Evolutionary conservation across 371 early-diverging fungal genomes (phyloP), one percentile per base, ranked within the genome.

Genomic region (Amoeboaphelidium protococcarum): DNA sequence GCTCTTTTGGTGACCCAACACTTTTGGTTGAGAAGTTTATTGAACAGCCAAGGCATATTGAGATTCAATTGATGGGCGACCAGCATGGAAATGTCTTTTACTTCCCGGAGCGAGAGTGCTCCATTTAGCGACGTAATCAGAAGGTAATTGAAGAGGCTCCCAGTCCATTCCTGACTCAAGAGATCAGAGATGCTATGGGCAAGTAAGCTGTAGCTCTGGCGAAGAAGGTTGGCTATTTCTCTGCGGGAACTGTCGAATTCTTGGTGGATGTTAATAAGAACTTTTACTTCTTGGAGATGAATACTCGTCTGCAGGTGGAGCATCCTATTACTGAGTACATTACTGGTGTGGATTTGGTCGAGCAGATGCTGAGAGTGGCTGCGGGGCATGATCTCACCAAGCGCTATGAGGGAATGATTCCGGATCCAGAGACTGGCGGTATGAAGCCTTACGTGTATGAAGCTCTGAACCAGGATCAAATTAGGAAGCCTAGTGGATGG

Each of bases 21-120:
- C 65, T 92, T 4, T 65, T 92, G 45, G 76, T 92, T 44, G 94
- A 92, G 60, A 86, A 88, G 63, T 88, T 80, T 52, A 78, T 97
- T 55, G 78, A 78, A 42, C 72, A 79, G 50, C 75, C 82, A 45
- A 78, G 83, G 51, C 89, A 88, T 56, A 80, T 88, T 47, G 89
- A 88, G 60, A 73, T 85, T 46, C 87, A 86, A 63, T 60, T 82
- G 25, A 68, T 82, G 52, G 81, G 76, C 13, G 87, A 86, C 57
- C 68, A 73, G 47, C 61, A 72, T 50, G 81, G 81, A 47, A 74
- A 81, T 52, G 71, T 72, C 3, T 57, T 80, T 24, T 85, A 84
- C 54, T 59, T 92, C 43, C 85, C 85, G 1, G 89, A 77, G 56
- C 66, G 89, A 48, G 89, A 88, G 60, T 88, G 89, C 58, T 82